Base-by-base conservation (phyloP, 2,329 filamentous ascomycete species). In the Scopulariopsis brevicaulis region DNA sequence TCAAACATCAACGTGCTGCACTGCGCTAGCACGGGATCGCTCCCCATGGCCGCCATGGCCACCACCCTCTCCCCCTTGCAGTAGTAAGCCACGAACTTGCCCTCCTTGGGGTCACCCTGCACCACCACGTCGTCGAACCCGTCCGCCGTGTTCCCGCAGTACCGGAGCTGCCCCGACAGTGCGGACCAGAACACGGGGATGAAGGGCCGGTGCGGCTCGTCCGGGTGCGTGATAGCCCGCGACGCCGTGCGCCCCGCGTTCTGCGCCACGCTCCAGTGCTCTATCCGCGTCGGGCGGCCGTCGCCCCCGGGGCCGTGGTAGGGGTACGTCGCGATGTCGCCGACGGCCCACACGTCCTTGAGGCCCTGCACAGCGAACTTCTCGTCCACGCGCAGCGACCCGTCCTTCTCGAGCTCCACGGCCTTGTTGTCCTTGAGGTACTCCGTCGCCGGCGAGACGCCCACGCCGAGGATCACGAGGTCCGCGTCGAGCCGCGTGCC, bases 231-330 rank as follows among this genome's bases (percentile, higher is more conserved):
- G 66, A 99, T 96, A 65, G 89, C 83, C 56, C 78, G 78, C 1
- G 91, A 94, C 1, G 87, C 93, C 25, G 81, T 80, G 51, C 93
- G 88, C 2, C 94, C 94, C 1, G 89, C 79, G 67, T 97, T 96
- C 68, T 97, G 94, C 4, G 94, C 94, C 2, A 99, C 94, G 72
- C 96, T 93, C 94, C 94, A 99, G 70, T 99, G 94, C 77, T 99
- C 94, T 67, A 97, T 96, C 62, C 94, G 86, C 1, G 87, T 83
- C 20, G 80, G 79, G 52, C 78, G 79, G 61, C 89, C 90, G 18
- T 87, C 80, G 28, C 90, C 87, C 25, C 89, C 91, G 0, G 94
- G 94, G 1, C 94, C 94, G 69, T 90, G 81, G 75, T 99, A 99
- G 0, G 94, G 94, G 71, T 90, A 96, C 0, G 89, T 92, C 14